Conservation (phyloP, 768 basidiomycete genomes). For the Piloderma croceum region DNA sequence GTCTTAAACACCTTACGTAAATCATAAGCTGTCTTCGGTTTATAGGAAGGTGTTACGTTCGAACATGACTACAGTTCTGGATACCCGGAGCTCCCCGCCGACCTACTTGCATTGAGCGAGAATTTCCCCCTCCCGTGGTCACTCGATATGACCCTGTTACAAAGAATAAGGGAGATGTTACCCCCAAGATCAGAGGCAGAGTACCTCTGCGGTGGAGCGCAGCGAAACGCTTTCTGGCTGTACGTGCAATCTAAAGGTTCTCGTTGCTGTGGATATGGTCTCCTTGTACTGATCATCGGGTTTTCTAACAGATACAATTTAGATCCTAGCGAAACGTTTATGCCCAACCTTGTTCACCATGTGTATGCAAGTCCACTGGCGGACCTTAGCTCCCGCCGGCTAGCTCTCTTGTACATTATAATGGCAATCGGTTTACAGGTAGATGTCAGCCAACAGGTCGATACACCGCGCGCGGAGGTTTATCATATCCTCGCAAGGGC, state of each 20-base stretch:
- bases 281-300: slow-evolving; percentile 3
- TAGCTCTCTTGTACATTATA: slow-evolving; percentile 65
- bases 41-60: slow-evolving; percentile 23
- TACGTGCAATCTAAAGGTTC: slow-evolving; percentile 30
- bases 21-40: slow-evolving; percentile 17
- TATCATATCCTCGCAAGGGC: slow-evolving; percentile 65
- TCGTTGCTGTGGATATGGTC: slow-evolving; percentile 5
- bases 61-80: too few species aligned
- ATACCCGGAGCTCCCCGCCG: too few species aligned
- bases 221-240: slow-evolving; percentile 70
- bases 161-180: slow-evolving; percentile 57
- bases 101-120: slow-evolving; percentile 55
- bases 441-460: slow-evolving; percentile 51
- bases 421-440: slow-evolving; percentile 68
- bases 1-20: background rate
- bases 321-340: slow-evolving; percentile 64
- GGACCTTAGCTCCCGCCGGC: slow-evolving; percentile 57
- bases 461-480: slow-evolving; percentile 55
- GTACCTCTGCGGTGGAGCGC: slow-evolving; percentile 56
- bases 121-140: slow-evolving; percentile 69
- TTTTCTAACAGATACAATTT: slow-evolving; percentile 49
- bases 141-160: slow-evolving; percentile 56
- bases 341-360: slow-evolving; percentile 64
- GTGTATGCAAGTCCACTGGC: slow-evolving; percentile 58
- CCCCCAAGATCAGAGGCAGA: slow-evolving; percentile 55